Evolutionary conservation across 805 yeast species (phyloP).

Genomic region (Wickerhamomyces bisporus): DNA sequence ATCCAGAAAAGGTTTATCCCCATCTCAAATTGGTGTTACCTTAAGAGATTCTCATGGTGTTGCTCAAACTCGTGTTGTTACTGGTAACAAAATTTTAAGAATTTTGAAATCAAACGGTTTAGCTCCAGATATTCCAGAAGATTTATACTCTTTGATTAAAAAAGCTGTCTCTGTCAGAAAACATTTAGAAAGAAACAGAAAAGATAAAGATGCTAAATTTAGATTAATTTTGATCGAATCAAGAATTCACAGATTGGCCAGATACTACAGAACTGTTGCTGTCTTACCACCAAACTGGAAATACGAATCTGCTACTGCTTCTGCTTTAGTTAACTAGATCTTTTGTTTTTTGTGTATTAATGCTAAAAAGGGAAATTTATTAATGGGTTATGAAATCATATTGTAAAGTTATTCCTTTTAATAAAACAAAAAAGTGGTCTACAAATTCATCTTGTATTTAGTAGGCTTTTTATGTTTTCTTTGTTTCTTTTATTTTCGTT

Average conservation of each 20-base stretch:
- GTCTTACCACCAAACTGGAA: conserved; percentile 99
- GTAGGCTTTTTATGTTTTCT: not conserved
- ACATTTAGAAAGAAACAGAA: conserved; percentile 99
- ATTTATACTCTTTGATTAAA: conserved; percentile 97
- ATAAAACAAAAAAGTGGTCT: no score
- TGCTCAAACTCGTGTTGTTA: conserved; percentile 92
- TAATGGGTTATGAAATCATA: conserved; percentile 8
- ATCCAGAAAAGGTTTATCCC: conserved; percentile 99
- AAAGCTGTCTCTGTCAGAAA: conserved; percentile 99
- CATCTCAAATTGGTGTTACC: conserved; percentile 98
- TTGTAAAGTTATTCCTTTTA: conserved; percentile 1
- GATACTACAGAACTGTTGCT: conserved; percentile 99
- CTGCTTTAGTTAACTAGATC: conserved; percentile 96
- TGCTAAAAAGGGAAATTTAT: conserved; percentile 29
- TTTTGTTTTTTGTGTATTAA: conserved; percentile 27
- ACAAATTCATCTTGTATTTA: no score
- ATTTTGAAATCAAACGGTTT: conserved; percentile 99
- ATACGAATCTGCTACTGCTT: conserved; percentile 99
- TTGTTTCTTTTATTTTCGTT: no score
- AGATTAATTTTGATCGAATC: conserved; percentile 99
- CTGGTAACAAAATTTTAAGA: conserved; percentile 99
- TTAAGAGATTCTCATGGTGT: conserved; percentile 99
- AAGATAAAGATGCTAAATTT: conserved; percentile 99
- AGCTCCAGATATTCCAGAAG: conserved; percentile 99
- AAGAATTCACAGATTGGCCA: conserved; percentile 99